Conservation (phyloP, 192 early-diverging fungal species). For the Coemansia sp. region DNA sequence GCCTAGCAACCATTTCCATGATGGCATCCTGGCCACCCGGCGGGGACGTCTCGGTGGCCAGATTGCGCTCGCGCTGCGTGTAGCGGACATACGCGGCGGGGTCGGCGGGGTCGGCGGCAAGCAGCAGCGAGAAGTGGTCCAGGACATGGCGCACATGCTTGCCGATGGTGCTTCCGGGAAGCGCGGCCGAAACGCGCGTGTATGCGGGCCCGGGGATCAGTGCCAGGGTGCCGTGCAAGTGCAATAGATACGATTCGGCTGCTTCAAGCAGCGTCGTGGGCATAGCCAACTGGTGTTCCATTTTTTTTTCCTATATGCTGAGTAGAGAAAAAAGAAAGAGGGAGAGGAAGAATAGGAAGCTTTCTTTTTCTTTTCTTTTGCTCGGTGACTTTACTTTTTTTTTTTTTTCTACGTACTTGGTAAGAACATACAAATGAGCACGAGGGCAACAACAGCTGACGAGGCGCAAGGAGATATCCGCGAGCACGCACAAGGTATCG, state of each 20-base stretch:
- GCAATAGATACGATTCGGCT: constrained; percentile 16
- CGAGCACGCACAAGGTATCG: constrained; percentile 45
- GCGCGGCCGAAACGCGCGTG: constrained; percentile 28
- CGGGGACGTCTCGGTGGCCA: constrained; percentile 21
- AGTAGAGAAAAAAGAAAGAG: no score
- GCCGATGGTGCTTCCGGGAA: constrained; percentile 59
- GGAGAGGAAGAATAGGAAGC: background rate
- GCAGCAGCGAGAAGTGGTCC: constrained; percentile 53
- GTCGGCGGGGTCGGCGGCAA: constrained; percentile 1
- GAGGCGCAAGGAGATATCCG: constrained; percentile 46
- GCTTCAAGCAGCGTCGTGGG: constrained; percentile 22
- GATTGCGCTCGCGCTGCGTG: constrained; percentile 25
- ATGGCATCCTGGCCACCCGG: constrained; percentile 18
- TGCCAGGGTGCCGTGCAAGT: constrained; percentile 15
- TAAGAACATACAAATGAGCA: background rate
- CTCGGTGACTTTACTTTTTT: no score
- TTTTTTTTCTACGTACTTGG: no score
- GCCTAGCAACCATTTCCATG: background rate
- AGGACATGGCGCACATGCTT: constrained; percentile 60
- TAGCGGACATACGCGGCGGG: constrained; percentile 21
- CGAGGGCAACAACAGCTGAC: constrained; percentile 18
- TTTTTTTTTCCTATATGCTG: no score
- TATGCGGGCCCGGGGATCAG: constrained; percentile 24
- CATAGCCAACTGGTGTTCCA: background rate
- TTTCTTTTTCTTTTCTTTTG: background rate